These are phyloP conservation scores for Paramyrothecium sp. DNA, from an alignment of 2,329 filamentous ascomycete genomes.

Conservation along the genomic window DNA sequence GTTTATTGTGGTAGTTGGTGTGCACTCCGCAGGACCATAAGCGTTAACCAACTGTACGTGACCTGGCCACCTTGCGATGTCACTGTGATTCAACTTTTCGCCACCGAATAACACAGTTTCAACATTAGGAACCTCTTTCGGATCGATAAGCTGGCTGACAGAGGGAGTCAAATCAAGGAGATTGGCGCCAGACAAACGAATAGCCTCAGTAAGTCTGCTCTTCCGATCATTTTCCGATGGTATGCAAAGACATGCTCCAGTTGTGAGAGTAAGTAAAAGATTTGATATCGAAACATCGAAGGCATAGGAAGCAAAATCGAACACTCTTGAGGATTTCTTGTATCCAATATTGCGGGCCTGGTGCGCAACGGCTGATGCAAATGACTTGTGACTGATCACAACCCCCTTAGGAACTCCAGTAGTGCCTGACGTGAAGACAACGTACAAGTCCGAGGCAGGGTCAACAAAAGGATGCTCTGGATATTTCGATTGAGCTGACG, in stretches of 20 bases:
- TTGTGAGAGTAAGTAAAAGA: slow-evolving; percentile 9
- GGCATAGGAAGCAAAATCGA: slow-evolving; percentile 16
- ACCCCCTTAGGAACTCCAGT: slow-evolving; percentile 11
- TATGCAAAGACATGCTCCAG: slow-evolving; percentile 50
- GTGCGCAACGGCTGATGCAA: slow-evolving; percentile 6
- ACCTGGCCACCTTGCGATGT: slow-evolving; percentile 24
- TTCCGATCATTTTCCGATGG: slow-evolving; percentile 50
- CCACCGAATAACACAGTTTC: slow-evolving; percentile 42
- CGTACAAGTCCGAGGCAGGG: slow-evolving; percentile 1
- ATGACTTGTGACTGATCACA: slow-evolving; percentile 8
- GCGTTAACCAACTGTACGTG: slow-evolving; percentile 17
- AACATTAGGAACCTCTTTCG: slow-evolving; percentile 37
- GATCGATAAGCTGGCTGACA: slow-evolving; percentile 40
- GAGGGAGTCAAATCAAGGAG: slow-evolving; percentile 37
- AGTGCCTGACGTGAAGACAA: slow-evolving; percentile 11
- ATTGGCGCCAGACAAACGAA: slow-evolving; percentile 35
- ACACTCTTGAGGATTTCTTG: slow-evolving; percentile 10
- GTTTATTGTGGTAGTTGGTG: slow-evolving; percentile 17
- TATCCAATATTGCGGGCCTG: slow-evolving; percentile 3
- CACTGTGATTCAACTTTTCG: slow-evolving; percentile 43
- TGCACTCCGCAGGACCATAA: slow-evolving; percentile 4
- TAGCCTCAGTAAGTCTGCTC: slow-evolving; percentile 40
- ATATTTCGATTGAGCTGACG: background rate
- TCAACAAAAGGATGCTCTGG: background rate
- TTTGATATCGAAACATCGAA: slow-evolving; percentile 17